Percentiles rank a stretch among this genome's conserved stretches.
Evolutionary conservation across 2,329 filamentous ascomycete species (phyloP).

Genomic region (Aspergillus sp.): DNA sequence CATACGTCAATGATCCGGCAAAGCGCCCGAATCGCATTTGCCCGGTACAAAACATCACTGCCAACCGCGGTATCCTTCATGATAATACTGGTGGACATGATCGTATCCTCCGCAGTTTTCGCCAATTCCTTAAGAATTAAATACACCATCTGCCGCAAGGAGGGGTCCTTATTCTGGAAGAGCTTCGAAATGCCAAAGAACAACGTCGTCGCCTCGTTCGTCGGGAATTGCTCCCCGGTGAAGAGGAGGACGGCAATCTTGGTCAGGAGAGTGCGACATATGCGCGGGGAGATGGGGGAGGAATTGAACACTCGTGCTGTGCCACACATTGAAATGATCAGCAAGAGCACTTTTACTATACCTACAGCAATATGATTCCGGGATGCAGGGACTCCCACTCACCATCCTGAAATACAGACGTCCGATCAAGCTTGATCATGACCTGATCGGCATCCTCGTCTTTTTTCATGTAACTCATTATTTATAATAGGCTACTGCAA

Average conservation of each 20-base stretch:
- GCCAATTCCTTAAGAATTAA: constrained; percentile 96
- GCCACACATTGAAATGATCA: constrained; percentile 1
- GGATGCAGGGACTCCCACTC: constrained; percentile 25
- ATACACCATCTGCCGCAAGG: constrained; percentile 97
- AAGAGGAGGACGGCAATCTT: constrained; percentile 96
- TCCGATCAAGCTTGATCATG: constrained; percentile 95
- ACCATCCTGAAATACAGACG: constrained; percentile 99
- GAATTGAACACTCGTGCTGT: constrained; percentile 94
- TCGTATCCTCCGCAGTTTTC: constrained; percentile 92
- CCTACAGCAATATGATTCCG: constrained; percentile 1
- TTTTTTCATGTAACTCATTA: constrained; percentile 97
- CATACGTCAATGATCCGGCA: constrained; percentile 94
- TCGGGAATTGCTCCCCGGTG: constrained; percentile 93
- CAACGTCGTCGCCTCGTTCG: constrained; percentile 91
- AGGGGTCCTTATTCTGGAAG: constrained; percentile 99
- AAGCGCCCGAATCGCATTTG: constrained; percentile 89
- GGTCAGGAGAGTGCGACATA: constrained; percentile 93
- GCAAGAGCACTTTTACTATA: constrained; percentile 5
- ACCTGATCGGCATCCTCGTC: constrained; percentile 93
- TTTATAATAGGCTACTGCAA: constrained; percentile 25
- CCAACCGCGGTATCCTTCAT: constrained; percentile 99
- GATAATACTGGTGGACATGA: constrained; percentile 98
- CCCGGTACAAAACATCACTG: constrained; percentile 86
- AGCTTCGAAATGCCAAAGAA: constrained; percentile 99
- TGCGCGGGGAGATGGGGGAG: constrained; percentile 90